Conservation (phyloP, 768 basidiomycete genomes). For the Gymnopilus junonius region DNA sequence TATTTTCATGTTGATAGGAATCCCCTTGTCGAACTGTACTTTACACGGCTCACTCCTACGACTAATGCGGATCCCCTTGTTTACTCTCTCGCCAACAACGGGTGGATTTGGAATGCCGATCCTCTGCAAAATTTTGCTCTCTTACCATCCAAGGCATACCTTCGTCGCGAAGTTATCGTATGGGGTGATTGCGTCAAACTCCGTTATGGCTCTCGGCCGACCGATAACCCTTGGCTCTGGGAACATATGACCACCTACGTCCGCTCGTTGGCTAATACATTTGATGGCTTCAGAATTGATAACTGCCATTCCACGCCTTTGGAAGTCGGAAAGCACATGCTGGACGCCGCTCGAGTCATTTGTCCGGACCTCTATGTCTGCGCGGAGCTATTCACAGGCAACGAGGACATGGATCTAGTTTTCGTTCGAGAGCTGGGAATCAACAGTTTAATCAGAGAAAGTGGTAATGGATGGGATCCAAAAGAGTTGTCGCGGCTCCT, state of each 20-base stretch:
- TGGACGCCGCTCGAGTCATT: slow-evolving; percentile 87
- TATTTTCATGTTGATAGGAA: slow-evolving; percentile 44
- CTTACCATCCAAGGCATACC: slow-evolving; percentile 90
- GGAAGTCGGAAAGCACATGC: slow-evolving; percentile 92
- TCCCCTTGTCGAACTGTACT: slow-evolving; percentile 91
- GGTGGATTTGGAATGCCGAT: slow-evolving; percentile 98
- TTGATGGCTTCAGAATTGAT: slow-evolving; percentile 97
- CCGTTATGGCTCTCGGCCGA: slow-evolving; percentile 82
- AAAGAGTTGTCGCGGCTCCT: slow-evolving; percentile 90
- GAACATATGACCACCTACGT: slow-evolving; percentile 88
- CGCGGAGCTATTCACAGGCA: slow-evolving; percentile 97
- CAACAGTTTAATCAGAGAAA: slow-evolving; percentile 93
- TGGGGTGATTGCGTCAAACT: slow-evolving; percentile 99
- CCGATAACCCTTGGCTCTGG: slow-evolving; percentile 95
- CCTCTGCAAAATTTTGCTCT: slow-evolving; percentile 95
- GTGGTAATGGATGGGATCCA: slow-evolving; percentile 88
- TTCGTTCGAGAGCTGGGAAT: slow-evolving; percentile 93
- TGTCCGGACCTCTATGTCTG: slow-evolving; percentile 96
- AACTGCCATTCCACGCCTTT: slow-evolving; percentile 98
- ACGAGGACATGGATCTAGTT: slow-evolving; percentile 87
- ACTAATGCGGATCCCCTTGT: slow-evolving; percentile 49
- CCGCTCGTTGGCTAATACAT: slow-evolving; percentile 74
- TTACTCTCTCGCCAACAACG: slow-evolving; percentile 94
- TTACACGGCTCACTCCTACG: slow-evolving; percentile 73
- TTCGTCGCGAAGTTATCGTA: slow-evolving; percentile 94